phyloP scores from a whole-genome alignment of 345 rosid genomes.

The Arabidopsis arenosa region DNA sequence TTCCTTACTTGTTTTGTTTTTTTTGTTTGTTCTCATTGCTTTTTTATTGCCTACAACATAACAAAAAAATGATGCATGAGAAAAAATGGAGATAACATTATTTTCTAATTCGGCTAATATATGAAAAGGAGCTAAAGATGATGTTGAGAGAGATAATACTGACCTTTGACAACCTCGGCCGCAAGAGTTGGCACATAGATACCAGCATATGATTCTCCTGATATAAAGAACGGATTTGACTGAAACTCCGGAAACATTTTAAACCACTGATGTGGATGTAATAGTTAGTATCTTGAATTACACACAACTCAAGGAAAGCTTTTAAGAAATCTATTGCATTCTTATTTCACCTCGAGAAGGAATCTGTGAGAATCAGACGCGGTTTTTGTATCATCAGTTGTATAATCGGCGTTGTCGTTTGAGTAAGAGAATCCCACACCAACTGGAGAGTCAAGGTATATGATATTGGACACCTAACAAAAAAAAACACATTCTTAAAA shows the following conservation, averaged over 20 bases:
- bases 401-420: slow-evolving; percentile 57
- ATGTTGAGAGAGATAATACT: not conserved
- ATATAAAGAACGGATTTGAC: slow-evolving; percentile 71
- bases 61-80: not conserved
- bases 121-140: slow-evolving; percentile 13
- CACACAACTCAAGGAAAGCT: not conserved
- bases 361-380: slow-evolving; percentile 73
- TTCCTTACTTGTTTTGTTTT: not conserved
- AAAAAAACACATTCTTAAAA: not conserved
- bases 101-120: not conserved
- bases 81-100: not conserved
- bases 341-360: slow-evolving; percentile 85
- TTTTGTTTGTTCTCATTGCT: not conserved
- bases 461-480: slow-evolving; percentile 72
- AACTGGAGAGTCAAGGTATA: slow-evolving; percentile 88
- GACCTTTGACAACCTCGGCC: slow-evolving; percentile 75
- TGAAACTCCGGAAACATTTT: slow-evolving; percentile 79
- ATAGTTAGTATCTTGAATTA: slow-evolving; percentile 10
- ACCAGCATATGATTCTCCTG: slow-evolving; percentile 98
- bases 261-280: slow-evolving; percentile 65
- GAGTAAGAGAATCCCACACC: slow-evolving; percentile 93
- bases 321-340: too few relatives aligned
- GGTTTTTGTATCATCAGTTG: slow-evolving; percentile 67
- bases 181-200: slow-evolving; percentile 88
- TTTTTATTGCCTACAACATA: slow-evolving; percentile 60